Percentiles rank a stretch among this genome's conserved stretches.
Conservation (phyloP, 352 stramenopile genomes). For the Phytopythium montanum region DNA sequence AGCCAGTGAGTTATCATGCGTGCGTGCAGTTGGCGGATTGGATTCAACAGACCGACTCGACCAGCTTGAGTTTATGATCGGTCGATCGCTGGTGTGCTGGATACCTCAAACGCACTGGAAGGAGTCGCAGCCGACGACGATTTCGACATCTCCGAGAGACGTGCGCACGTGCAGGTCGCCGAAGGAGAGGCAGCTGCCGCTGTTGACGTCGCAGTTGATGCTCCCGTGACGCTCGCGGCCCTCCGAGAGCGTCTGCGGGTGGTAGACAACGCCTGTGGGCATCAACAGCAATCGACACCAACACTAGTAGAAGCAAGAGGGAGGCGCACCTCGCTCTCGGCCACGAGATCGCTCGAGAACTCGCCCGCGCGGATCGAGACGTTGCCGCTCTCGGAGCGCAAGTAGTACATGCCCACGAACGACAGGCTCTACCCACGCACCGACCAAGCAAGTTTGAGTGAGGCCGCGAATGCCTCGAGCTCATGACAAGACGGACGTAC, state of each 20-base stretch:
- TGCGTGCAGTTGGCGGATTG: background rate
- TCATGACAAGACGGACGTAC: conserved; percentile 8
- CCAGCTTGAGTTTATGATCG: background rate
- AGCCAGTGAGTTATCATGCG: background rate
- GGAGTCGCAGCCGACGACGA: conserved; percentile 66
- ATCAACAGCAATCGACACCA: background rate
- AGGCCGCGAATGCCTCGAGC: background rate
- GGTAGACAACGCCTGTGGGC: background rate
- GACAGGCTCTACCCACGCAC: conserved; percentile 29
- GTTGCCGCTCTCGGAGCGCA: conserved; percentile 55
- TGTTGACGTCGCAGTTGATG: conserved; percentile 61
- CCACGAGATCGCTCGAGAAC: conserved; percentile 46
- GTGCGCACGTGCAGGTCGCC: conserved; percentile 61
- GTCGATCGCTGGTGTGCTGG: background rate
- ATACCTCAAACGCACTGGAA: conserved; percentile 42
- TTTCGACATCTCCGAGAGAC: conserved; percentile 56
- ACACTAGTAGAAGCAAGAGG: conserved; percentile 9
- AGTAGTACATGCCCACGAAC: conserved; percentile 63
- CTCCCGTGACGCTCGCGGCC: conserved; percentile 42
- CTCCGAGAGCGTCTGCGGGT: conserved; percentile 3
- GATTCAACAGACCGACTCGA: background rate
- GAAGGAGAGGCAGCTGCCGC: conserved; percentile 55
- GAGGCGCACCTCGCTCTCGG: conserved; percentile 23
- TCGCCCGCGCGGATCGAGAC: conserved; percentile 57
- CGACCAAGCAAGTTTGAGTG: background rate